Evolutionary conservation across 2,329 filamentous ascomycete species (phyloP).

Genomic region (Calonectria ilicicola): DNA sequence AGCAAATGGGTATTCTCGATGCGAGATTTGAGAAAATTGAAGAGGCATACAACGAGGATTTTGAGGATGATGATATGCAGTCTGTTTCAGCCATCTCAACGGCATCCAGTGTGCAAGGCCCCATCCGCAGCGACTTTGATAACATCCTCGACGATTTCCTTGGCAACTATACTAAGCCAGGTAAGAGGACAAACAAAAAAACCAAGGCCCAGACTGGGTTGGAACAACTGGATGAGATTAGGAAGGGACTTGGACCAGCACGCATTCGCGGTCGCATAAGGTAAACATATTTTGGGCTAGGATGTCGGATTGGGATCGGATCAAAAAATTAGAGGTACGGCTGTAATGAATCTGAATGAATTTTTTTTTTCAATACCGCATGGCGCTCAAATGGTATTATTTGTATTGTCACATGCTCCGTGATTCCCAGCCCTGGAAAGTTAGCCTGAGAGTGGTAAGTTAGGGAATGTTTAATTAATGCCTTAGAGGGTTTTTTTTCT

Average conservation of each 20-base stretch:
- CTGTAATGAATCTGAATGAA: slow-evolving; percentile 32
- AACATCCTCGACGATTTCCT: slow-evolving; percentile 94
- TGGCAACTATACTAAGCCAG: slow-evolving; percentile 76
- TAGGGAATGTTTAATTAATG: too few relatives aligned
- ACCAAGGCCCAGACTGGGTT: slow-evolving; percentile 84
- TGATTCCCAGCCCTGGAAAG: too few relatives aligned
- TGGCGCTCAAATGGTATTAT: neutral
- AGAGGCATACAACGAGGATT: slow-evolving; percentile 73
- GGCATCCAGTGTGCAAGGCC: slow-evolving; percentile 75
- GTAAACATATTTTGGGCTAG: slow-evolving; percentile 20
- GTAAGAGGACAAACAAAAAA: slow-evolving; percentile 83
- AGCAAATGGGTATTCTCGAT: slow-evolving; percentile 87
- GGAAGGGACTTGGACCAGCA: slow-evolving; percentile 82
- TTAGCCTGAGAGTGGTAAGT: too few relatives aligned
- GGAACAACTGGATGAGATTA: slow-evolving; percentile 90
- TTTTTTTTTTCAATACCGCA: neutral
- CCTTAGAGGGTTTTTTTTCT: too few relatives aligned
- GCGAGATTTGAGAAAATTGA: slow-evolving; percentile 93
- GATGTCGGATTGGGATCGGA: slow-evolving; percentile 5
- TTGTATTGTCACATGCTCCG: neutral
- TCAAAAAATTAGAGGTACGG: slow-evolving; percentile 2
- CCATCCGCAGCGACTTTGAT: slow-evolving; percentile 84
- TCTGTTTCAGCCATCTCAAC: slow-evolving; percentile 73
- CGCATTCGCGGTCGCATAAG: slow-evolving; percentile 59
- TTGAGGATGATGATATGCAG: slow-evolving; percentile 59